phyloP scores from a whole-genome alignment of 1,284 basidiomycete species.

The Cerrena zonata region DNA sequence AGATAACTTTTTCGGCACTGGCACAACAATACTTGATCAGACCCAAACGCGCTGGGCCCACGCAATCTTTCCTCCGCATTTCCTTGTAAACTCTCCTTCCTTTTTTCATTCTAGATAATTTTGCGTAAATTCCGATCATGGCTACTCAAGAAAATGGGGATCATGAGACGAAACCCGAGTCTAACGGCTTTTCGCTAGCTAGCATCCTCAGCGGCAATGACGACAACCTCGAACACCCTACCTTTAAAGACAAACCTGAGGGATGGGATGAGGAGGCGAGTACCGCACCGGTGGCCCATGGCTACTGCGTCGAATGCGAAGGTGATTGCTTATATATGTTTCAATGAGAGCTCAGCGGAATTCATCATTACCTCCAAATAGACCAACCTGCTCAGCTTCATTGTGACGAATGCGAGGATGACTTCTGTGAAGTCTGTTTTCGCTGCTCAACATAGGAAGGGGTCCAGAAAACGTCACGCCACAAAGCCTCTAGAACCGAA shows the following conservation, averaged over 20 bases:
- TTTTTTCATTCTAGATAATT: no score
- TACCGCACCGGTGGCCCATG: conserved; percentile 47
- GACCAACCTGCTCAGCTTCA: conserved; percentile 74
- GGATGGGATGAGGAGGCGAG: conserved; percentile 52
- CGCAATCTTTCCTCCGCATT: not conserved
- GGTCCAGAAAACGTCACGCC: conserved; percentile 60
- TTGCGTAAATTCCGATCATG: no score
- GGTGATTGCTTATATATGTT: conserved; percentile 38
- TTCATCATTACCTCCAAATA: conserved; percentile 24
- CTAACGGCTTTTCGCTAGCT: conserved; percentile 51
- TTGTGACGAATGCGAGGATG: conserved; percentile 65
- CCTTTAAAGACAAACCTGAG: conserved; percentile 26
- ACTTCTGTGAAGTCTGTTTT: conserved; percentile 78
- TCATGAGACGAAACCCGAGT: no score
- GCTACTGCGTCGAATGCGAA: conserved; percentile 78
- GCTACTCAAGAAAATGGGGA: no score
- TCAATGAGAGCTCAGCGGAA: not conserved
- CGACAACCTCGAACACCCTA: conserved; percentile 47
- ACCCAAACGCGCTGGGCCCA: not conserved
- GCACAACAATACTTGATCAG: not conserved
- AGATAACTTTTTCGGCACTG: not conserved
- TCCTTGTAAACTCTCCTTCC: not conserved
- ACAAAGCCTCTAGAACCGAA: conserved; percentile 41
- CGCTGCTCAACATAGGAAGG: conserved; percentile 75
- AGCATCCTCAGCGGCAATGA: conserved; percentile 60